These are phyloP conservation scores for Heliosperma pusillum DNA, from an alignment of 148 eudicot genomes.

Conservation along the genomic window DNA sequence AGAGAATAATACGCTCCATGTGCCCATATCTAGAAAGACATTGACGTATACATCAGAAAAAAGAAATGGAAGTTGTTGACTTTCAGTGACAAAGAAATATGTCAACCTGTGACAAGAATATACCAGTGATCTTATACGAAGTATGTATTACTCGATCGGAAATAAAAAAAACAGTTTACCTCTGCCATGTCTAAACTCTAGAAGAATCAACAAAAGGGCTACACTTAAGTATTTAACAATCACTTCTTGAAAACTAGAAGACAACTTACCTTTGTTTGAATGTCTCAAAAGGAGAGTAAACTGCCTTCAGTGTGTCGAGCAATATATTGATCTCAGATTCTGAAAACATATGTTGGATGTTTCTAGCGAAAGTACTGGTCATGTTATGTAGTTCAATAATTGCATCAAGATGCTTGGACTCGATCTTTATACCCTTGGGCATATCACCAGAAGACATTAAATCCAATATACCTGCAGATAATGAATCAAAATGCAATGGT, in stretches of 20 bases:
- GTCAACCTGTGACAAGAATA: neutral
- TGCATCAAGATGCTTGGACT: conserved; percentile 81
- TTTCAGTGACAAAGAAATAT: neutral
- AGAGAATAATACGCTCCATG: conserved; percentile 84
- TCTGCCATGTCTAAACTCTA: neutral
- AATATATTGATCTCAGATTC: conserved; percentile 64
- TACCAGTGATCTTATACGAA: neutral
- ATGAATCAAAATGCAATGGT: conserved; percentile 14
- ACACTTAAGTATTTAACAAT: neutral
- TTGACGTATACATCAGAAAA: conserved; percentile 1
- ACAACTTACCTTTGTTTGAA: conserved; percentile 70
- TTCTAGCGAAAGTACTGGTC: conserved; percentile 83
- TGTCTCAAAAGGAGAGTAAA: conserved; percentile 77
- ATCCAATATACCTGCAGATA: conserved; percentile 70
- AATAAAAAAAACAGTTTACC: neutral
- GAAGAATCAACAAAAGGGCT: conserved; percentile 9
- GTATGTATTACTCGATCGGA: neutral
- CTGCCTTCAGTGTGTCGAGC: conserved; percentile 71
- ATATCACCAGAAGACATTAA: conserved; percentile 74
- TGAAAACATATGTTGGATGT: conserved; percentile 83
- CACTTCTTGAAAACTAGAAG: conserved; percentile 1
- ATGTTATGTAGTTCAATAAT: conserved; percentile 79
- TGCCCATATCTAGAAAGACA: conserved; percentile 67
- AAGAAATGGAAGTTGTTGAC: neutral
- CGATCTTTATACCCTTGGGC: conserved; percentile 74